phyloP scores from a whole-genome alignment of 768 basidiomycete genomes.

The Trametopsis cervina region DNA sequence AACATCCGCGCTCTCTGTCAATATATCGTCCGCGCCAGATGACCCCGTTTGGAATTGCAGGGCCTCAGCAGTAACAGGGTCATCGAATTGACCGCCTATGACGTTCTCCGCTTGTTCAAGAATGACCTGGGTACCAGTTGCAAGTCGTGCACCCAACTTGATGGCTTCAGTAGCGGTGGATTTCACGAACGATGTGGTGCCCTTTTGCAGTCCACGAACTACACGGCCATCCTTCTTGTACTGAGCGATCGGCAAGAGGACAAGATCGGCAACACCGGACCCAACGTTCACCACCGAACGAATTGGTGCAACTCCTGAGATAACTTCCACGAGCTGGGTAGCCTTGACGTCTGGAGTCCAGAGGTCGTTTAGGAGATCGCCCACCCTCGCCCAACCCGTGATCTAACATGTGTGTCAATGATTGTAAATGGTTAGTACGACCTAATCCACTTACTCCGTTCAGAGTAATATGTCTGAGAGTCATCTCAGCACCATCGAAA shows the following conservation, averaged over 20 bases:
- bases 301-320: conserved; percentile 94
- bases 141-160: conserved; percentile 87
- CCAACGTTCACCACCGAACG: conserved; percentile 97
- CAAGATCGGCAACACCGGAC: conserved; percentile 92
- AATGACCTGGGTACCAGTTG: conserved; percentile 97
- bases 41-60: conserved; percentile 33
- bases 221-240: conserved; percentile 96
- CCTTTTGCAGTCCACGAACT: conserved; percentile 89
- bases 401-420: conserved; percentile 42
- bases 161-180: conserved; percentile 95
- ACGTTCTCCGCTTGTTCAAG: conserved; percentile 92
- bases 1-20: conserved; percentile 38
- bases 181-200: conserved; percentile 87
- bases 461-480: conserved; percentile 84
- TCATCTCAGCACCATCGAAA: conserved; percentile 99
- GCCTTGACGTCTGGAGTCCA: conserved; percentile 99
- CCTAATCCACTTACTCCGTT: conserved; percentile 64
- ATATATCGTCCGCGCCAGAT: conserved; percentile 20
- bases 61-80: conserved; percentile 61
- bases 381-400: conserved; percentile 86
- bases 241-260: conserved; percentile 92
- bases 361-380: conserved; percentile 89
- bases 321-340: conserved; percentile 93
- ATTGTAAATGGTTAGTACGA: background rate
- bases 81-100: conserved; percentile 71